A percentile compares a stretch with the other conserved stretches of the same genome.
Evolutionary conservation across 2,329 filamentous ascomycete species (phyloP).

Genomic region (Exophiala sp.): DNA sequence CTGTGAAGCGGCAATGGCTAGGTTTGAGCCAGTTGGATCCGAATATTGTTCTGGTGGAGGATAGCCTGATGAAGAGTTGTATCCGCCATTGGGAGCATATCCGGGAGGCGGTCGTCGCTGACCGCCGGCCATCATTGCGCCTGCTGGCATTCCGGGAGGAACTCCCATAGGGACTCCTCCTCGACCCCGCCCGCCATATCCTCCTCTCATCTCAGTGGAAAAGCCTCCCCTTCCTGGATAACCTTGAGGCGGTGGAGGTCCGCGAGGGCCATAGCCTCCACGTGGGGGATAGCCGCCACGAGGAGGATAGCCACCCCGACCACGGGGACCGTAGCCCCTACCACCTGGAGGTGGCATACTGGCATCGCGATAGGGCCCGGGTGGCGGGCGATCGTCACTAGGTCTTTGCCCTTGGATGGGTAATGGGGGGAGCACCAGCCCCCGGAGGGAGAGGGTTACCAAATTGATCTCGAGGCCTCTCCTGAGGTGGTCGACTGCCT

Average conservation of each 20-base stretch:
- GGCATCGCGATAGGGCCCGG: conserved; percentile 16
- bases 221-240: conserved; percentile 39
- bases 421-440: conserved; percentile 27
- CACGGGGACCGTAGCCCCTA: conserved; percentile 45
- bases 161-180: conserved; percentile 22
- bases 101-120: conserved; percentile 44
- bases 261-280: conserved; percentile 39
- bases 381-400: conserved; percentile 16
- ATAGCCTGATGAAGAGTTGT: conserved; percentile 37
- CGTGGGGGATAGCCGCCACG: conserved; percentile 22
- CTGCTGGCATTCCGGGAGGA: conserved; percentile 39
- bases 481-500: conserved; percentile 32
- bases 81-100: conserved; percentile 41
- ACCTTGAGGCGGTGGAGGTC: conserved; percentile 35
- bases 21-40: conserved; percentile 10
- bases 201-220: conserved; percentile 31
- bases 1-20: conserved; percentile 13
- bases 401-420: conserved; percentile 17
- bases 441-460: conserved; percentile 38
- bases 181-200: conserved; percentile 29
- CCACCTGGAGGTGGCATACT: conserved; percentile 30
- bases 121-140: conserved; percentile 37
- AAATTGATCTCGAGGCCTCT: conserved; percentile 34
- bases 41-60: conserved; percentile 35
- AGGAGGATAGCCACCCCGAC: conserved; percentile 51